Percentiles rank a stretch among this genome's conserved stretches.
Conservation (phyloP, 192 early-diverging fungal species). For the Anaeromyces robustus region DNA sequence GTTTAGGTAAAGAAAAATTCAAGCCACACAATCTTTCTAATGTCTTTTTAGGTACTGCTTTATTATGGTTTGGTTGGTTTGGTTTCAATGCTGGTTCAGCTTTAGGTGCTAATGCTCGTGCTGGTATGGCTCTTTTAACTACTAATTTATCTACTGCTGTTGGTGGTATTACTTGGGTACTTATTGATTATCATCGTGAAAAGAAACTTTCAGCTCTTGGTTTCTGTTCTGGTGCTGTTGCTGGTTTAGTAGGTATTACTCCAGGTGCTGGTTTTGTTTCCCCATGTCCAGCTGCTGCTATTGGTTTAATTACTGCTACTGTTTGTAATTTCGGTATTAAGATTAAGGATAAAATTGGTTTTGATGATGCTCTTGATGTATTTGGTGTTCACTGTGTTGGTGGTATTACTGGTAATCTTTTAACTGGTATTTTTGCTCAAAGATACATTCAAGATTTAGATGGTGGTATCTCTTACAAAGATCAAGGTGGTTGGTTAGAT, state of each 20-base stretch:
- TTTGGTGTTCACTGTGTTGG: slow-evolving; percentile 46
- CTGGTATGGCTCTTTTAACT: slow-evolving; percentile 67
- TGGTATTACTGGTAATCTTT: slow-evolving; percentile 63
- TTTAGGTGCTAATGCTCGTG: slow-evolving; percentile 61
- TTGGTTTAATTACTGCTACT: slow-evolving; percentile 55
- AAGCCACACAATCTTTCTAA: slow-evolving; percentile 82
- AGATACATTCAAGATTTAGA: slow-evolving; percentile 48
- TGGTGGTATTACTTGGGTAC: slow-evolving; percentile 71
- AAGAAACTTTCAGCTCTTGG: slow-evolving; percentile 75
- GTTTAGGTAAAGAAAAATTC: slow-evolving; percentile 49
- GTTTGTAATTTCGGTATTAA: slow-evolving; percentile 68
- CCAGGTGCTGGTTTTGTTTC: slow-evolving; percentile 79
- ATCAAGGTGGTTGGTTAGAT: too few relatives aligned
- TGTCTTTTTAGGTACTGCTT: slow-evolving; percentile 68
- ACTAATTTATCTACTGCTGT: slow-evolving; percentile 74
- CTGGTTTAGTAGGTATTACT: slow-evolving; percentile 85
- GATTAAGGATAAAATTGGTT: slow-evolving; percentile 68
- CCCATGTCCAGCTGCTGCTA: slow-evolving; percentile 63
- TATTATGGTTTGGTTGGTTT: slow-evolving; percentile 94
- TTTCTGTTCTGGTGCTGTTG: slow-evolving; percentile 86
- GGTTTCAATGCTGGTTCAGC: slow-evolving; percentile 90
- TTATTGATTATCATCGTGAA: slow-evolving; percentile 58
- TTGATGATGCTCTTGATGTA: slow-evolving; percentile 85
- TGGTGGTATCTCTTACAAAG: too few relatives aligned
- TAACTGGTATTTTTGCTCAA: slow-evolving; percentile 85